Base-by-base conservation (phyloP, 2,329 filamentous ascomycete species). In the Cladosporium halotolerans region DNA sequence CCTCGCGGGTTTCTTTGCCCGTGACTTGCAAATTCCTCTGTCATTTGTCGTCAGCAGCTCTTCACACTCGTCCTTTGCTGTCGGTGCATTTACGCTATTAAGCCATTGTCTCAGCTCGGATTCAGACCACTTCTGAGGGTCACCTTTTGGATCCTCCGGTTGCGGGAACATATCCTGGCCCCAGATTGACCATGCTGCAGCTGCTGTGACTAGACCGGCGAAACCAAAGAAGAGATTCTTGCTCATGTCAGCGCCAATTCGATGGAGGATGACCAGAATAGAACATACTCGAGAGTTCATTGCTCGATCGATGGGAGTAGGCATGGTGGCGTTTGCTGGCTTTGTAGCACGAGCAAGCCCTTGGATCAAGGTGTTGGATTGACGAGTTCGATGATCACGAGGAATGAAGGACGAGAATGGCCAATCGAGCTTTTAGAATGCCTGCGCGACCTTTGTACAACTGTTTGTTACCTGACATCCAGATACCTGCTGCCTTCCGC, bases 21-120 rank as follows among this genome's bases (percentile, higher is more conserved):
- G 76, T 78, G 5, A 84, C 83, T 61, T 84, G 73, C 10, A 88
- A 72, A 45, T 81, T 81, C 57, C 86, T 79, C 85, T 89, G 58
- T 32, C 11, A 43, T 36, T 14, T 38, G 13, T 39, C 3, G 5
- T 45, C 28, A 45, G 49, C 19, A 45, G 33, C 19, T 11, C 18
- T 45, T 14, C 44, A 16, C 23, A 38, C 9, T 32, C 4, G 2
- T 11, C 34, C 34, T n/a, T 2, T 2, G 6, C 7, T 36, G 28
- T 13, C 36, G n/a, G 16, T 14, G 39, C 3, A 76, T 85, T 72
- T 79, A 96, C 92, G 63, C 80, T 81, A 43, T 82, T 82, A 47
- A 97, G 75, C 90, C 91, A 97, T 64, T 84, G 77, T 57, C 82
- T 79, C 70, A 95, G 76, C 65, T 97, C 89, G 45, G 89, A 85